Percentiles rank a stretch among this genome's conserved stretches.
Evolutionary conservation across 257 asterid genomes (phyloP).

Genomic region (Lantana camara): DNA sequence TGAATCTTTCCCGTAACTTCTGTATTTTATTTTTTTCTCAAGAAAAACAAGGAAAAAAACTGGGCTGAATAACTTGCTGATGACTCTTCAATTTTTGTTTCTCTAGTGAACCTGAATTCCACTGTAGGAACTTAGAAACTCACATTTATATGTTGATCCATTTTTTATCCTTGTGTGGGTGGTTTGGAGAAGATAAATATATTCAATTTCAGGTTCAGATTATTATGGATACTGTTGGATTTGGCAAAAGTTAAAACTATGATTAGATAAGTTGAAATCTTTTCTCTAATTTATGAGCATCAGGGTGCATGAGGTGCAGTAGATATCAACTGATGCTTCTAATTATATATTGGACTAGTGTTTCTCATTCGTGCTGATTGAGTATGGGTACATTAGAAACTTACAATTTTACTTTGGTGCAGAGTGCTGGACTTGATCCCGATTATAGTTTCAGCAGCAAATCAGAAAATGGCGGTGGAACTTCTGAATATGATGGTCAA

Average conservation of each 20-base stretch:
- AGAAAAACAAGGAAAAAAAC: conserved; percentile 5
- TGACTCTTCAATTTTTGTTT: conserved; percentile 11
- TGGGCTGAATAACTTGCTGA: conserved; percentile 12
- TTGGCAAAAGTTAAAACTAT: conserved; percentile 10
- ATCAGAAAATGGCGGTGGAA: conserved; percentile 70
- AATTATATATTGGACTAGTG: conserved; percentile 25
- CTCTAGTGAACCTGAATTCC: conserved; percentile 11
- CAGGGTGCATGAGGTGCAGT: conserved; percentile 4
- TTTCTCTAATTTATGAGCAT: conserved; percentile 15
- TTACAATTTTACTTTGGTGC: conserved; percentile 31
- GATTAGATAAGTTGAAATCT: background rate
- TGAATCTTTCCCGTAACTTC: conserved; percentile 18
- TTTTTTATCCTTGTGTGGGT: background rate
- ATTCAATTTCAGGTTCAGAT: background rate
- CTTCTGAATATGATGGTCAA: conserved; percentile 60
- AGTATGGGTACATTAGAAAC: conserved; percentile 21
- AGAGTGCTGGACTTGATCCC: conserved; percentile 53
- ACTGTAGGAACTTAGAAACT: conserved; percentile 3
- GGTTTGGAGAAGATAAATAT: conserved; percentile 5
- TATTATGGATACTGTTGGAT: background rate
- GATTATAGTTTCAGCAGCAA: conserved; percentile 58
- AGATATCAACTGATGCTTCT: conserved; percentile 18
- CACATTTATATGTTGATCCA: conserved; percentile 13
- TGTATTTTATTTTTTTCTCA: conserved; percentile 18
- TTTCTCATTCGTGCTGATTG: conserved; percentile 17